Evolutionary conservation across 306 rosid species (phyloP).

Genomic region (Casuarina glauca): DNA sequence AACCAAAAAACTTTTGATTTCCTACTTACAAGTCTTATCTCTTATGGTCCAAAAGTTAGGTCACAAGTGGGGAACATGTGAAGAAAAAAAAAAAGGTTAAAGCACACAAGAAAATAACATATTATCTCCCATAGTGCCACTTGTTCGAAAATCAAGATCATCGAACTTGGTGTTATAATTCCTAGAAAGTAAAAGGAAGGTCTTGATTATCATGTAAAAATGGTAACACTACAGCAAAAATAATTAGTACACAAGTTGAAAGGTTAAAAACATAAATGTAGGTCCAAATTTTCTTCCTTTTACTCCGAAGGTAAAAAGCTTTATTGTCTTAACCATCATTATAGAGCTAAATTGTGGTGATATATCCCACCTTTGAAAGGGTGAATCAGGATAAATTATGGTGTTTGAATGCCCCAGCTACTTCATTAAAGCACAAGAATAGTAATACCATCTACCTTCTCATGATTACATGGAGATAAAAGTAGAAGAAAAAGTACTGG

Average conservation of each 20-base stretch:
- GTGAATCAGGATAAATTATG: conserved; percentile 25
- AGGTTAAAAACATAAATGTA: conserved; percentile 9
- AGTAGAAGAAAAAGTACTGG: neutral
- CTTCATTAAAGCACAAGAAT: conserved; percentile 4
- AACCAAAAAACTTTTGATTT: neutral
- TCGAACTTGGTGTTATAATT: conserved; percentile 10
- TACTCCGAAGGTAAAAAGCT: conserved; percentile 18
- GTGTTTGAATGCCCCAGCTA: conserved; percentile 21
- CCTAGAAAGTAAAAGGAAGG: conserved; percentile 5
- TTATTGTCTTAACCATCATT: conserved; percentile 33
- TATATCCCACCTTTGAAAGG: conserved; percentile 28
- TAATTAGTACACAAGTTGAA: neutral
- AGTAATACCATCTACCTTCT: conserved; percentile 1
- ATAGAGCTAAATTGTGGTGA: neutral
- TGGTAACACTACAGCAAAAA: conserved; percentile 1
- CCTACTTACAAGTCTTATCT: neutral
- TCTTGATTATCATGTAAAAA: conserved; percentile 10
- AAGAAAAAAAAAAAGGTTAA: conserved; percentile 8
- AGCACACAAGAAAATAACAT: conserved; percentile 5
- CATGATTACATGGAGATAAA: conserved; percentile 15
- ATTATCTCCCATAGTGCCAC: conserved; percentile 4
- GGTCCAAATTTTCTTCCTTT: neutral
- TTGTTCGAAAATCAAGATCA: conserved; percentile 1
- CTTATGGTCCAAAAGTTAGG: neutral
- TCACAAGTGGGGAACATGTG: conserved; percentile 17